Evolutionary conservation across 1,284 basidiomycete species (phyloP).

Genomic region (Trametes sp.): DNA sequence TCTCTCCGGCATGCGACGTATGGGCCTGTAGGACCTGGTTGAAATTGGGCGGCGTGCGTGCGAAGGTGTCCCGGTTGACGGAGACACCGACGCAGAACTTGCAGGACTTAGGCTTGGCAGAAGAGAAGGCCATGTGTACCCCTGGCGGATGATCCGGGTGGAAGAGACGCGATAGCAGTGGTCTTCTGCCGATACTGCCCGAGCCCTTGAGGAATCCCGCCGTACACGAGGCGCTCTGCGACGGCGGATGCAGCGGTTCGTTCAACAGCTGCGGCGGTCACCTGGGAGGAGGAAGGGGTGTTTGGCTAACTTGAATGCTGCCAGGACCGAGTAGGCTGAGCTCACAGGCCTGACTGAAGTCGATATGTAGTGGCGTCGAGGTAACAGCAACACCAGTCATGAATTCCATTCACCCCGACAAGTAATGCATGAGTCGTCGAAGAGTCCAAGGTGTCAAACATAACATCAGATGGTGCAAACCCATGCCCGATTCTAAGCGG

Average conservation of each 20-base stretch:
- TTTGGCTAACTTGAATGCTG: no score
- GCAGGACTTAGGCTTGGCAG: not conserved
- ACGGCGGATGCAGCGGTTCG: no score
- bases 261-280: not conserved
- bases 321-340: no score
- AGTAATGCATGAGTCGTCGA: not conserved
- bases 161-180: not conserved
- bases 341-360: no score
- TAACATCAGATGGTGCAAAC: not conserved
- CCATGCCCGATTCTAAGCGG: not conserved
- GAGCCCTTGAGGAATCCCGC: no score
- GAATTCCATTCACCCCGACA: no score
- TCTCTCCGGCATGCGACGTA: not conserved
- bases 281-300: no score
- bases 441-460: not conserved
- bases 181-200: not conserved
- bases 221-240: no score
- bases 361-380: no score
- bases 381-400: no score
- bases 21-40: not conserved
- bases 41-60: not conserved
- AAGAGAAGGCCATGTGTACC: not conserved
- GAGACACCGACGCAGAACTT: not conserved
- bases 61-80: not conserved
- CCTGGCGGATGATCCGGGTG: not conserved